Conservation (phyloP, 805 yeast genomes). For the Ogataea saltuana region DNA sequence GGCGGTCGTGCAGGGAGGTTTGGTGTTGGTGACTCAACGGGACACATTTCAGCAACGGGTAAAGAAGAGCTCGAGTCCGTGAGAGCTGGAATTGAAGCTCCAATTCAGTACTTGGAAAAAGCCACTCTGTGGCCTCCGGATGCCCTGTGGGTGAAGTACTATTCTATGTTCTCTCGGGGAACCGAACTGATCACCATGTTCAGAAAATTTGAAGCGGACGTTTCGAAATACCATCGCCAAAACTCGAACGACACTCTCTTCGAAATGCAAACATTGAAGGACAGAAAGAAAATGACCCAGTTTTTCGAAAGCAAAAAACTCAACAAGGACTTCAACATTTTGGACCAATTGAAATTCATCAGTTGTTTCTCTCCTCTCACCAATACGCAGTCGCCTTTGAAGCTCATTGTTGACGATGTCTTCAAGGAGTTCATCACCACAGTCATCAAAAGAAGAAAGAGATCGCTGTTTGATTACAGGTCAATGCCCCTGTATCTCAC, state of each 20-base stretch:
- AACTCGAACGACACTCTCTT: slow-evolving; percentile 24
- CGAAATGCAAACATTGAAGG: slow-evolving; percentile 31
- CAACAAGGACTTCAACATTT: slow-evolving; percentile 28
- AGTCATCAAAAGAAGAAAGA: slow-evolving; percentile 55
- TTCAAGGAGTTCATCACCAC: slow-evolving; percentile 50
- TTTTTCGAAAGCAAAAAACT: slow-evolving; percentile 30
- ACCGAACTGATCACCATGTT: slow-evolving; percentile 50
- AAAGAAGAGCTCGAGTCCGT: slow-evolving; percentile 46
- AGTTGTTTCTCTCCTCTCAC: slow-evolving; percentile 35
- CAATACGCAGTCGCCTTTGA: slow-evolving; percentile 21
- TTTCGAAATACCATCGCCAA: slow-evolving; percentile 23
- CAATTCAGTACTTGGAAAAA: slow-evolving; percentile 50
- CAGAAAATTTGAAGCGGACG: slow-evolving; percentile 46
- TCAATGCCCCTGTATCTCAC: slow-evolving; percentile 35
- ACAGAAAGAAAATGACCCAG: slow-evolving; percentile 24
- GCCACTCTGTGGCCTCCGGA: slow-evolving; percentile 85
- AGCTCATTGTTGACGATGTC: slow-evolving; percentile 39
- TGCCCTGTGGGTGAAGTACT: slow-evolving; percentile 63
- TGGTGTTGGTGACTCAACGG: slow-evolving; percentile 39
- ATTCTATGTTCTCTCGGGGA: slow-evolving; percentile 57
- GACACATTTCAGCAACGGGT: slow-evolving; percentile 57
- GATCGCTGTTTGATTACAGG: slow-evolving; percentile 52
- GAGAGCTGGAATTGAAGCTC: slow-evolving; percentile 47
- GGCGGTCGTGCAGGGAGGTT: slow-evolving; percentile 96
- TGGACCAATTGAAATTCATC: slow-evolving; percentile 39